Evolutionary conservation across 768 basidiomycete species (phyloP), one percentile per base, ranked within the genome.

Genomic region (Hericium coralloides): DNA sequence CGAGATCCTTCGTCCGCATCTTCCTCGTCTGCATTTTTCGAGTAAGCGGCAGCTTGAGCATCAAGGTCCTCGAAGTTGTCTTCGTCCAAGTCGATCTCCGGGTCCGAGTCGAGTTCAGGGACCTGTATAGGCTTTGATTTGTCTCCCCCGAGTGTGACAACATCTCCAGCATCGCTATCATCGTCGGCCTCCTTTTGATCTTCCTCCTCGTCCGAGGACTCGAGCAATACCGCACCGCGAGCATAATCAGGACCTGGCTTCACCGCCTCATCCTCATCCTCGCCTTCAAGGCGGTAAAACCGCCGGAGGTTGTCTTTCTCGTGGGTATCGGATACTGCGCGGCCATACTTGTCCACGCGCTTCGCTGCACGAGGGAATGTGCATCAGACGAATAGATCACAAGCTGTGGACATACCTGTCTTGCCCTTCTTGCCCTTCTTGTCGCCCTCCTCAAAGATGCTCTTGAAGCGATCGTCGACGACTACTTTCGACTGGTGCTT

Each of bases 381-480:
- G 22, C 10, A 39, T 54, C 53, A 53, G 61, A 50, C 61, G 64
- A 31, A 53, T 56, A 57, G 48, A 41, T 57, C 63, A 64, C 67
- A 31, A 31, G 31, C 31, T 31, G 31, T 31, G 31, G 31, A 31
- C 31, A 31, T 2, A 67, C 60, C 60, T 52, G 52, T 64, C 59
- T 56, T 72, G 70, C 59, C 67, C 65, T 58, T 64, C 22, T 68
- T 67, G 51, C 68, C 73, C 65, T 58, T 64, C 20, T 68, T 67
- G 48, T 68, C 73, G 53, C 75, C 72, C 14, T 75, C 71, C 57
- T 79, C 74, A 47, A 98, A 82, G 18, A 97, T 78, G 55, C 78
- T 74, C 69, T 87, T 91, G 79, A 98, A 99, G 22, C 97, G 85
- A 12, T 93, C 85, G 68, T 99, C 97, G 38, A 98, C 80, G 54